Percentiles rank a stretch among this genome's conserved stretches.
Evolutionary conservation across 2,329 filamentous ascomycete species (phyloP).

Genomic region (Fusarium oxysporum): DNA sequence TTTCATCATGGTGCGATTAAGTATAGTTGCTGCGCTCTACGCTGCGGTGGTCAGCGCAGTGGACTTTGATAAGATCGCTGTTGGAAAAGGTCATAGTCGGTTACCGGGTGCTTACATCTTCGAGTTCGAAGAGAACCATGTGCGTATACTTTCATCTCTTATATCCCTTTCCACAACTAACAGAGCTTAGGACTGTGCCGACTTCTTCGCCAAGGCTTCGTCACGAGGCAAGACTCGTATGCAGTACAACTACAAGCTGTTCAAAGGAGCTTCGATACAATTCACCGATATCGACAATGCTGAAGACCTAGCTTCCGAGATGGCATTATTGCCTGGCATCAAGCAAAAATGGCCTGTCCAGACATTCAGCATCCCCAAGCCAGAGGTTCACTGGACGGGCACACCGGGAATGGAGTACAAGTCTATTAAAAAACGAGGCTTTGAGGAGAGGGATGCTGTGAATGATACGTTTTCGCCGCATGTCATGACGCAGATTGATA

Average conservation of each 20-base stretch:
- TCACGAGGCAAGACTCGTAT: conserved; percentile 58
- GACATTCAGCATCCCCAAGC: conserved; percentile 58
- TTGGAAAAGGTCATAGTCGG: conserved; percentile 37
- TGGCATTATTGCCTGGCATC: conserved; percentile 58
- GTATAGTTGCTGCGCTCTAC: conserved; percentile 51
- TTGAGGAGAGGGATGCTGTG: conserved; percentile 18
- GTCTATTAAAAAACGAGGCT: conserved; percentile 30
- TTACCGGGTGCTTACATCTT: conserved; percentile 64
- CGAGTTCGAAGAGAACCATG: conserved; percentile 63
- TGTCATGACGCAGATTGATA: conserved; percentile 67
- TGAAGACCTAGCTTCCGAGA: conserved; percentile 55
- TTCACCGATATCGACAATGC: conserved; percentile 61
- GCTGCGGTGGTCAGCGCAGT: conserved; percentile 49
- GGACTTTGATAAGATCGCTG: conserved; percentile 38
- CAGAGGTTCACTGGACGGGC: conserved; percentile 56
- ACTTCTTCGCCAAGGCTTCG: conserved; percentile 26
- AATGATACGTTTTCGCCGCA: conserved; percentile 61
- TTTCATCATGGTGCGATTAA: conserved; percentile 52
- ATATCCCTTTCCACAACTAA: neutral
- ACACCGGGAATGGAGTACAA: conserved; percentile 41
- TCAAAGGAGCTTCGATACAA: conserved; percentile 66
- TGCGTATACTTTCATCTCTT: conserved; percentile 42
- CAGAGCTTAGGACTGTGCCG: conserved; percentile 21
- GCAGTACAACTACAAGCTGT: conserved; percentile 62
- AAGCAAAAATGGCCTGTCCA: conserved; percentile 63